Evolutionary conservation across 2,329 filamentous ascomycete genomes (phyloP), one percentile per base, ranked within the genome.

Genomic region (Hypoxylon sp.): DNA sequence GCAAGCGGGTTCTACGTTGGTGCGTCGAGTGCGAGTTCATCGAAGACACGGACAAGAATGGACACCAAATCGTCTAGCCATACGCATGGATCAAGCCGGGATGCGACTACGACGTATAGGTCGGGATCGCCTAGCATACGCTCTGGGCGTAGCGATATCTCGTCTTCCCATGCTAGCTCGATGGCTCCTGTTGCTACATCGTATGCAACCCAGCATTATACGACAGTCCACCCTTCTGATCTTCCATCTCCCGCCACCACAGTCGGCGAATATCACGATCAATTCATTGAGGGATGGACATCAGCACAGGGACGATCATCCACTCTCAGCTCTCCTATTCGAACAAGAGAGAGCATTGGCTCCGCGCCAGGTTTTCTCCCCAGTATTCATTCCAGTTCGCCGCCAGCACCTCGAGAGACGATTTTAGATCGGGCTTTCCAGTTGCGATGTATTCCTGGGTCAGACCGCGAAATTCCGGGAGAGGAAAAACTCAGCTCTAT

Each of bases 361-460:
- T 88, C 87, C 37, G 68, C 72, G 1, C 82, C 85, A 11, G 79
- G 81, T 15, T 65, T 73, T 19, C 72, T 76, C 6, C 73, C 75
- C 4, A 73, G 82, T 7, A 72, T 81, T 2, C 80, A 83, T 44
- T 83, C 84, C 1, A 83, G 82, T 72, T 85, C 86, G 0, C 86
- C 87, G 0, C 84, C 86, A 1, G 79, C 78, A 0, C 86, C 86
- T 1, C 83, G 89, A 15, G 89, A 91, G 77, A 90, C 89, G 0
- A 91, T 91, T 56, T 77, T 91, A n/a, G 89, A 91, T 75, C 81
- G 89, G 42, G 89, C 89, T 0, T 91, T 91, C 72, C 87, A 89
- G 72, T 79, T 91, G 79, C 83, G 86, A 7, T 88, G 82, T 63
- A 89, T 91, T 35, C 89, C 89, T 15, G 89, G 89, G 5, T 87